A percentile compares a stretch with the other conserved stretches of the same genome.
phyloP scores from a whole-genome alignment of 441 rosid genomes.

The Melastoma candidum region DNA sequence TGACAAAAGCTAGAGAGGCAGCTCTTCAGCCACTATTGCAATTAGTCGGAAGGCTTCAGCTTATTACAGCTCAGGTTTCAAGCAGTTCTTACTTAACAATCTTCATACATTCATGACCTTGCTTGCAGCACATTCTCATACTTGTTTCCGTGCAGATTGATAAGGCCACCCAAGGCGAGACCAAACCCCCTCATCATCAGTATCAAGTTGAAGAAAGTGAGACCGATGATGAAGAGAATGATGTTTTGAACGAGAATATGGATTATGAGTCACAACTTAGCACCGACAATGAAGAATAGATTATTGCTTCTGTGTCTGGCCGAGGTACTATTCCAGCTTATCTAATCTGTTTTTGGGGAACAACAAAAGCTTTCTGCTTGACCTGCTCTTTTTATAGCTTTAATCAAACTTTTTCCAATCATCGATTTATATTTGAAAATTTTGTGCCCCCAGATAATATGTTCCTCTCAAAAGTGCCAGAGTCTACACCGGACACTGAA shows the following conservation, averaged over 20 bases:
- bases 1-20: constrained; percentile 43
- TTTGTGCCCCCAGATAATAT: no score
- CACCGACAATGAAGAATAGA: constrained; percentile 45
- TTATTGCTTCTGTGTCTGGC: no score
- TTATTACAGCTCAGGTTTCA: constrained; percentile 62
- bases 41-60: constrained; percentile 69
- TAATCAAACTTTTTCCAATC: no score
- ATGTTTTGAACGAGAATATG: constrained; percentile 39
- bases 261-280: constrained; percentile 65
- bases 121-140: neutral
- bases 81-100: constrained; percentile 8
- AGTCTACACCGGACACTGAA: no score
- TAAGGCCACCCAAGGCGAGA: constrained; percentile 35
- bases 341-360: no score
- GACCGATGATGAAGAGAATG: constrained; percentile 13
- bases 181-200: constrained; percentile 20
- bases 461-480: no score
- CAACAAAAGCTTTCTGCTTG: no score
- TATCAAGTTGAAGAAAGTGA: constrained; percentile 31
- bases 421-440: no score
- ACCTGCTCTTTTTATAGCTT: no score
- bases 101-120: constrained; percentile 1
- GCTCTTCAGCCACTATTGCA: constrained; percentile 60
- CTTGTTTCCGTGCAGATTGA: constrained; percentile 40
- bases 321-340: no score